phyloP scores from a whole-genome alignment of 2,329 filamentous ascomycete species.

The Ophiostoma sp. region DNA sequence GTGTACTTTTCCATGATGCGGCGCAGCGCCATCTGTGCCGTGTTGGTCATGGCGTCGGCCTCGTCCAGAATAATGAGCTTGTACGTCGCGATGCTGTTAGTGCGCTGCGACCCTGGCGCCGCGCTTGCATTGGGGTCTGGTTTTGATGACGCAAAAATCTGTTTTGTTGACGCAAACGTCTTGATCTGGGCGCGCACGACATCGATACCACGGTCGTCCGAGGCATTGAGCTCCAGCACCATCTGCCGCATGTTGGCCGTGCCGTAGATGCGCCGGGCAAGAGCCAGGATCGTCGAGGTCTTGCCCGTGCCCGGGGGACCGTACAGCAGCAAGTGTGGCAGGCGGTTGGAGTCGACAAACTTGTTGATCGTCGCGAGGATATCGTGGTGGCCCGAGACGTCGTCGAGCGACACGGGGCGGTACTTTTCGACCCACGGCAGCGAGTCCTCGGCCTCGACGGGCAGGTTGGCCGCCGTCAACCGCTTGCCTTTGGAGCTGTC shows the following conservation, averaged over 20 bases:
- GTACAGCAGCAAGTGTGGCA: constrained; percentile 94
- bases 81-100: constrained; percentile 61
- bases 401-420: constrained; percentile 76
- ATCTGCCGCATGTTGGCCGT: constrained; percentile 91
- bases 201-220: constrained; percentile 94
- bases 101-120: constrained; percentile 26
- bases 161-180: constrained; percentile 95
- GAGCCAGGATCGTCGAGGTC: constrained; percentile 90
- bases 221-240: constrained; percentile 96
- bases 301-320: constrained; percentile 96
- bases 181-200: constrained; percentile 99
- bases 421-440: constrained; percentile 99
- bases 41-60: constrained; percentile 99
- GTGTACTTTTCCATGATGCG: constrained; percentile 99
- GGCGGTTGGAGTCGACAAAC: constrained; percentile 87
- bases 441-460: constrained; percentile 87
- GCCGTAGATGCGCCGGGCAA: constrained; percentile 90
- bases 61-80: constrained; percentile 98
- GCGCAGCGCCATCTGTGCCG: constrained; percentile 93
- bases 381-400: constrained; percentile 95
- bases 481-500: constrained; percentile 78
- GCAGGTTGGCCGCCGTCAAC: constrained; percentile 83
- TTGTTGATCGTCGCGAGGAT: constrained; percentile 97
- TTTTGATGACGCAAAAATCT: constrained; percentile 67
- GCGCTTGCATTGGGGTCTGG: constrained; percentile 35